A percentile compares a stretch with the other conserved stretches of the same genome.
phyloP scores from a whole-genome alignment of 2,329 filamentous ascomycete genomes.

The Blumeriella jaapii region DNA sequence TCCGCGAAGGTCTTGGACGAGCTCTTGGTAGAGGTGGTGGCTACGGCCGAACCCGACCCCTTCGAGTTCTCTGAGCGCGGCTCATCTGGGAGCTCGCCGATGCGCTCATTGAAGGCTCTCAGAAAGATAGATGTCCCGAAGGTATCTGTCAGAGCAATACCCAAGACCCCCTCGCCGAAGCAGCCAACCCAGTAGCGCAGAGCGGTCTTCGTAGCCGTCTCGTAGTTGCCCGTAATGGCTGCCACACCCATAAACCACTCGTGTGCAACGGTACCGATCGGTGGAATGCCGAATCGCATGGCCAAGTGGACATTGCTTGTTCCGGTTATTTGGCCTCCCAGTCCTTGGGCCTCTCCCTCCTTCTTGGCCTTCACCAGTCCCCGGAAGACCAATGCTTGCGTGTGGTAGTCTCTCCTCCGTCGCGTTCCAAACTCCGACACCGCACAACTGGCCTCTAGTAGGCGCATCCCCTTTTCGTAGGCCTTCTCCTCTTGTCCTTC shows the following conservation, averaged over 20 bases:
- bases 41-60: background rate
- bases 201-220: constrained; percentile 70
- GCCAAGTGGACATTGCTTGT: constrained; percentile 97
- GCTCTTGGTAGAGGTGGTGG: constrained; percentile 24
- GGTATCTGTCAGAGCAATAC: constrained; percentile 89
- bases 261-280: constrained; percentile 85
- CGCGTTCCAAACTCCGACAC: constrained; percentile 93
- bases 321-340: constrained; percentile 65
- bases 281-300: constrained; percentile 77
- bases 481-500: constrained; percentile 78
- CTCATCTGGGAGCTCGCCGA: constrained; percentile 29
- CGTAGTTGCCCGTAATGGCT: constrained; percentile 78
- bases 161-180: constrained; percentile 74
- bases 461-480: constrained; percentile 63
- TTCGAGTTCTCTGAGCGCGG: background rate
- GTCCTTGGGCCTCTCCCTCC: constrained; percentile 52
- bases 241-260: constrained; percentile 99
- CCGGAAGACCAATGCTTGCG: constrained; percentile 81
- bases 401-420: constrained; percentile 84
- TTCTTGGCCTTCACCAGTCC: constrained; percentile 72
- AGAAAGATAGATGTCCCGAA: constrained; percentile 90
- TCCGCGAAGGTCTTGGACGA: constrained; percentile 48
- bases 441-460: constrained; percentile 73
- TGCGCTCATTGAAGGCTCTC: constrained; percentile 64
- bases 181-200: constrained; percentile 82